Conservation (phyloP, 2,329 filamentous ascomycete species). For the Teratosphaeriaceae sp. region DNA sequence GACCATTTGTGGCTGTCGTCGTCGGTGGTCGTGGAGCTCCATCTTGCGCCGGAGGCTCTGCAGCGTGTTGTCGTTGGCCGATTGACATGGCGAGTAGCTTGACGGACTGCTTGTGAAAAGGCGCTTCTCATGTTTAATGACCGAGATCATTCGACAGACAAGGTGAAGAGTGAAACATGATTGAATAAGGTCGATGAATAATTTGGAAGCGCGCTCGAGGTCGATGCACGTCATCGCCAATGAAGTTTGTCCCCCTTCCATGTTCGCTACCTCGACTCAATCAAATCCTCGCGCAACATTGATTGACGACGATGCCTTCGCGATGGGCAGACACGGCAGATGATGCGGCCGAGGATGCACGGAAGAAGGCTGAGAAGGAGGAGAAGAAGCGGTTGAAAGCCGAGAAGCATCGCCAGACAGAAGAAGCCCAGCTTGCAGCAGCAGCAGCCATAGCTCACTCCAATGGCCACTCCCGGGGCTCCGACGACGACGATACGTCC, state of each 20-base stretch:
- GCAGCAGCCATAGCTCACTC: constrained; percentile 21
- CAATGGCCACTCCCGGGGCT: constrained; percentile 19
- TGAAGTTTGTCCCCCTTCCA: too few species aligned
- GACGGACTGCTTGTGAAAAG: constrained; percentile 18
- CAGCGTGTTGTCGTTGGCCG: constrained; percentile 7
- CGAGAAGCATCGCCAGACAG: constrained; percentile 69
- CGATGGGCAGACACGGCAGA: constrained; percentile 85
- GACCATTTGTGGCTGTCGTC: constrained; percentile 61
- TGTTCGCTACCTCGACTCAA: constrained; percentile 6
- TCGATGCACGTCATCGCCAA: neutral
- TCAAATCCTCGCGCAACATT: neutral
- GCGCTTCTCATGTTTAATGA: constrained; percentile 21
- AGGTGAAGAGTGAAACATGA: too few species aligned
- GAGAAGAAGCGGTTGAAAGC: constrained; percentile 79
- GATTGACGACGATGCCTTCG: constrained; percentile 42
- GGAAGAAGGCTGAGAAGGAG: constrained; percentile 75
- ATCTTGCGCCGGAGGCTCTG: constrained; percentile 31
- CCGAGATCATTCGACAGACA: constrained; percentile 4
- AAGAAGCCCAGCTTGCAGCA: constrained; percentile 41
- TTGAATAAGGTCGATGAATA: too few species aligned
- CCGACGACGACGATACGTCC: constrained; percentile 20
- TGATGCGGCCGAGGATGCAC: constrained; percentile 66
- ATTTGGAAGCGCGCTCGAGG: too few species aligned
- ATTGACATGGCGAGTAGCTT: constrained; percentile 16
- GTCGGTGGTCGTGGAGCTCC: constrained; percentile 28